Evolutionary conservation across 306 rosid species (phyloP).

Genomic region (Neltuma alba): DNA sequence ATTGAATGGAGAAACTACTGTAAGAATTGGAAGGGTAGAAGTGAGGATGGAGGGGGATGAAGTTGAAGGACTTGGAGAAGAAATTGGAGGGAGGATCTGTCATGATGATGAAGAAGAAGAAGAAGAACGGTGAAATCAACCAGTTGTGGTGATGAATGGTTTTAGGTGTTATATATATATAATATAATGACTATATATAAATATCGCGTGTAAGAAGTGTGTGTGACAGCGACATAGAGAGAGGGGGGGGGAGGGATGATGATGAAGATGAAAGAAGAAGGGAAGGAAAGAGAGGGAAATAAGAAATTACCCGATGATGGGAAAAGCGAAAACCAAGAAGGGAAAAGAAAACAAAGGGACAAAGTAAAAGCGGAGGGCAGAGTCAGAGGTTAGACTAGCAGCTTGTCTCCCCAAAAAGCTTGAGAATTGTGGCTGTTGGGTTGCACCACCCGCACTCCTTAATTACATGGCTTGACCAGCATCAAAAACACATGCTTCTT

Average conservation of each 20-base stretch:
- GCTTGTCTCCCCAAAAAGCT: conserved; percentile 44
- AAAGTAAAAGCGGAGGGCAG: conserved; percentile 48
- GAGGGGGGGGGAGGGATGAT: background rate
- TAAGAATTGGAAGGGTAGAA: background rate
- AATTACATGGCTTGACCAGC: too few relatives aligned
- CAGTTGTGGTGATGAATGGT: background rate
- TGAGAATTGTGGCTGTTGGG: too few relatives aligned
- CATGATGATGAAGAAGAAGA: conserved; percentile 39
- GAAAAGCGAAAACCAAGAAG: conserved; percentile 30
- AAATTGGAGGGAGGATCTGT: conserved; percentile 52
- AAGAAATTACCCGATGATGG: conserved; percentile 49
- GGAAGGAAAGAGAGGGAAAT: background rate
- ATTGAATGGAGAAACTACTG: conserved; percentile 32
- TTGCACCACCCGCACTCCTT: too few relatives aligned
- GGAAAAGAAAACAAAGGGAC: conserved; percentile 37
- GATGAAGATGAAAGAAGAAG: too few relatives aligned
- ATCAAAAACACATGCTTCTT: too few relatives aligned
- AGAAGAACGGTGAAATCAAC: background rate
- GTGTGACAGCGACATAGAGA: background rate
- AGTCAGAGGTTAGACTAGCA: conserved; percentile 65
- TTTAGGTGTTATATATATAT: background rate
- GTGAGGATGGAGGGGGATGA: conserved; percentile 45
- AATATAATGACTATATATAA: background rate
- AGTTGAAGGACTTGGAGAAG: conserved; percentile 39
- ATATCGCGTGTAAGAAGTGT: background rate